phyloP scores from a whole-genome alignment of 2,329 filamentous ascomycete species.

The Talaromyces albobiverticillius region DNA sequence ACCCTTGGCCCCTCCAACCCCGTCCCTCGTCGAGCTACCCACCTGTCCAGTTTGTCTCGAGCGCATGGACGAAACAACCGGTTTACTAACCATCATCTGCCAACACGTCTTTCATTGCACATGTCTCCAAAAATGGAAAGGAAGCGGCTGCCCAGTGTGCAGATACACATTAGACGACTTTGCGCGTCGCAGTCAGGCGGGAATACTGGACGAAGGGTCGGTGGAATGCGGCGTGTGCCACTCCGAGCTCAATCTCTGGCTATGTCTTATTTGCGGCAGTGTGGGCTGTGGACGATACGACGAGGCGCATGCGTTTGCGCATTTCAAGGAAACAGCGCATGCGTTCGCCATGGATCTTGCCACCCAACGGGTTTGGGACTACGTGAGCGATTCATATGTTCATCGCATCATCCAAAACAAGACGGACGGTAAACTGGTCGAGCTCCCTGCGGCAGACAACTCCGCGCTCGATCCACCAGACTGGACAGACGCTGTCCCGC shows the following conservation, averaged over 20 bases:
- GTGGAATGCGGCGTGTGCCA: slow-evolving; percentile 75
- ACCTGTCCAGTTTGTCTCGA: slow-evolving; percentile 96
- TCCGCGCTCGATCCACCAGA: slow-evolving; percentile 42
- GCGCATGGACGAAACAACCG: slow-evolving; percentile 96
- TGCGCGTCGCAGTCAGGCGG: slow-evolving; percentile 45
- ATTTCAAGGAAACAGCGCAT: slow-evolving; percentile 87
- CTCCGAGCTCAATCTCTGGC: slow-evolving; percentile 81
- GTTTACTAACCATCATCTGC: slow-evolving; percentile 90
- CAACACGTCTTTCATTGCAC: slow-evolving; percentile 98
- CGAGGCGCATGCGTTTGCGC: slow-evolving; percentile 85
- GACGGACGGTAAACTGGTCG: slow-evolving; percentile 85
- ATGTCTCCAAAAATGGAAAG: slow-evolving; percentile 94
- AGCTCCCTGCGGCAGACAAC: slow-evolving; percentile 65
- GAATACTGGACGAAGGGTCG: slow-evolving; percentile 53
- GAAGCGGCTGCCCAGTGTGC: slow-evolving; percentile 89
- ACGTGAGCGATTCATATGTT: slow-evolving; percentile 91
- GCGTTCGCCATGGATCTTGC: slow-evolving; percentile 89
- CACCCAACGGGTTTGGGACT: slow-evolving; percentile 97
- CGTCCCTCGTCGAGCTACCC: slow-evolving; percentile 82
- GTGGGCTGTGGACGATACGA: slow-evolving; percentile 95
- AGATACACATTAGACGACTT: slow-evolving; percentile 73
- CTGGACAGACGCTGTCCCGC: slow-evolving; percentile 45
- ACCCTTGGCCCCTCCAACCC: slow-evolving; percentile 70
- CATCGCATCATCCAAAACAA: slow-evolving; percentile 94
- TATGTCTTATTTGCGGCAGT: slow-evolving; percentile 89